Conservation (phyloP, 257 asterid species). For the Solanum clarkiae region DNA sequence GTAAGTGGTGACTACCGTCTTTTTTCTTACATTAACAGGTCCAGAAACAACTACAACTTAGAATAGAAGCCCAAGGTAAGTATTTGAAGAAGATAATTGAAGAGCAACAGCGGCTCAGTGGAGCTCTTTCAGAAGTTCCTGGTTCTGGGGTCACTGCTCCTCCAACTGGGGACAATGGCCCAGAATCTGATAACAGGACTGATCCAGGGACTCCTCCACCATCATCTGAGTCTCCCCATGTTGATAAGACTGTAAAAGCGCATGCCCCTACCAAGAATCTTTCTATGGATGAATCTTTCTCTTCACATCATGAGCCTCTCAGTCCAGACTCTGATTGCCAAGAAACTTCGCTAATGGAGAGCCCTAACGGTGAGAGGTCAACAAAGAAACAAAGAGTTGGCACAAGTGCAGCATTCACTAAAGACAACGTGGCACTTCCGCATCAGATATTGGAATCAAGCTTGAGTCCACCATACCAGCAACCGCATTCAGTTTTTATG, state of each 20-base stretch:
- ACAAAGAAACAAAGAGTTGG: conserved; percentile 35
- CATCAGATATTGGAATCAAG: conserved; percentile 49
- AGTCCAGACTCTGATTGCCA: conserved; percentile 71
- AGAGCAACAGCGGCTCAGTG: conserved; percentile 82
- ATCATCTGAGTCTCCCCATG: conserved; percentile 51
- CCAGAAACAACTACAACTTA: conserved; percentile 81
- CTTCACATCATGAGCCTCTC: conserved; percentile 69
- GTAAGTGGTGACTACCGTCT: not conserved
- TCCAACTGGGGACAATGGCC: conserved; percentile 25
- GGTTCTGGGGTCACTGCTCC: conserved; percentile 31
- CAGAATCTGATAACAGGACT: conserved; percentile 43
- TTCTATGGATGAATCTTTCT: conserved; percentile 65
- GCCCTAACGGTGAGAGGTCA: conserved; percentile 36
- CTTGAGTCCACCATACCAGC: conserved; percentile 35
- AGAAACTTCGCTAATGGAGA: conserved; percentile 26
- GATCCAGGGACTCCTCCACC: conserved; percentile 82
- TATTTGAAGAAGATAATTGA: conserved; percentile 91
- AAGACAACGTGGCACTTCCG: conserved; percentile 30
- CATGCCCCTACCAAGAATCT: conserved; percentile 37
- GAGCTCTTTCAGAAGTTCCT: conserved; percentile 61
- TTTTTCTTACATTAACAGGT: conserved; percentile 33
- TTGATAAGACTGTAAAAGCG: conserved; percentile 42
- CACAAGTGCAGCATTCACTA: conserved; percentile 22
- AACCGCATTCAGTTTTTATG: conserved; percentile 39
- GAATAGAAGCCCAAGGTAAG: conserved; percentile 98